A percentile compares a stretch with the other conserved stretches of the same genome.
phyloP scores from a whole-genome alignment of 306 rosid genomes.

The Cicer judaicum region DNA sequence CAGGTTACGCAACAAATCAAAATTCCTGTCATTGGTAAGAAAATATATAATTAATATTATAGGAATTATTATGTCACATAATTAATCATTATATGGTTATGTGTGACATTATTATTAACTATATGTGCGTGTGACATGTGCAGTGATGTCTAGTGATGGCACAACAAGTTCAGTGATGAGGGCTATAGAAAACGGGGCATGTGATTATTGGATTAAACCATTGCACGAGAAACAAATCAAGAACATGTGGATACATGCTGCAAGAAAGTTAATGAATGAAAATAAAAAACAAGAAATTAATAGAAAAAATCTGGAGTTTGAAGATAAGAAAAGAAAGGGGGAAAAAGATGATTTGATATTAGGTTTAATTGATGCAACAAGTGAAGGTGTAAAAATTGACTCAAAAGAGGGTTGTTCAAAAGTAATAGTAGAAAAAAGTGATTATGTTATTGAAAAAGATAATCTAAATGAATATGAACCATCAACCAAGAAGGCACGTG shows the following conservation, averaged over 20 bases:
- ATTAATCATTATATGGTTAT: neutral
- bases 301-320: slow-evolving; percentile 35
- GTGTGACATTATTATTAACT: neutral
- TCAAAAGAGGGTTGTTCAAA: slow-evolving; percentile 3
- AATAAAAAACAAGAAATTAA: slow-evolving; percentile 49
- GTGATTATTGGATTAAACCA: slow-evolving; percentile 71
- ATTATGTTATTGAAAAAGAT: slow-evolving; percentile 52
- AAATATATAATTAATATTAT: neutral
- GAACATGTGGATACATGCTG: slow-evolving; percentile 44
- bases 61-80: neutral
- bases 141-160: slow-evolving; percentile 46
- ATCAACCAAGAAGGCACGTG: slow-evolving; percentile 61
- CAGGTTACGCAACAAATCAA: slow-evolving; percentile 19
- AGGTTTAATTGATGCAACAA: slow-evolving; percentile 2
- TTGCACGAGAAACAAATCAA: slow-evolving; percentile 53
- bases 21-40: slow-evolving; percentile 72
- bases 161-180: slow-evolving; percentile 48
- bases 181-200: slow-evolving; percentile 61
- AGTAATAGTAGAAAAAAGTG: neutral
- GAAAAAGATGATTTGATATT: slow-evolving; percentile 49
- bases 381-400: slow-evolving; percentile 18
- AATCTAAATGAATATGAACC: slow-evolving; percentile 42
- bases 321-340: slow-evolving; percentile 41
- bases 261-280: slow-evolving; percentile 50
- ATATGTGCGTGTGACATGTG: neutral